Evolutionary conservation across 2,329 filamentous ascomycete genomes (phyloP), one percentile per base, ranked within the genome.

Genomic region (Mycosphaerella arachidis): DNA sequence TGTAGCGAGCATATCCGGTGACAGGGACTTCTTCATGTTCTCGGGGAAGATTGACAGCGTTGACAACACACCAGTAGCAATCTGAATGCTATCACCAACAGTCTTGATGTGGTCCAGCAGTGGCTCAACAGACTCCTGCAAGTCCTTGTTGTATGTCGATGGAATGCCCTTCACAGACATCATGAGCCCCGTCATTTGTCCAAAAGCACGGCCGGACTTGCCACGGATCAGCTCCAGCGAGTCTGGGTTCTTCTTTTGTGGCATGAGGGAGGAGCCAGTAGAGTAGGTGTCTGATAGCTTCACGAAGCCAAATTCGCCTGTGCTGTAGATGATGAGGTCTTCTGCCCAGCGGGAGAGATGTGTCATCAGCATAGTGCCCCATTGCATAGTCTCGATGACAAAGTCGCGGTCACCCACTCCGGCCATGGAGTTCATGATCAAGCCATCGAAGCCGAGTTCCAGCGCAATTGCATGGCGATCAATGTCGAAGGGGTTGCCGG

Each of bases 61-160:
- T 1, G 85, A 84, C 4, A 96, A 80, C 5, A 95, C 88, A 57
- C 92, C 89, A 27, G 89, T 89, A 30, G 90, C 89, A 68, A 96
- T 96, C 74, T 88, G 86, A 57, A 95, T 82, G 71, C 88, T 91
- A 79, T 95, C 89, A 58, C 82, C 83, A 63, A 94, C 82, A 6
- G 90, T 93, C 82, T 92, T 90, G 75, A 92, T 84, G 73, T 87
- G 85, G 74, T 95, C 90, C 53, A 96, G 84, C 77, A 96, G 85
- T n/a, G 89, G 88, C 80, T 95, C 89, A 63, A 90, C 87, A 60
- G 85, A 88, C 77, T 96, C 91, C 76, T 96, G 91, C n/a, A 95
- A 77, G 74, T 96, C 91, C 77, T 95, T 96, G 80, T 95, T 93
- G 80, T 95, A 95, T 3, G 89, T 91, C 48, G 84, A 89, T 1